Evolutionary conservation across 179 eudicot genomes (phyloP).

Genomic region (Camellia oleifera): DNA sequence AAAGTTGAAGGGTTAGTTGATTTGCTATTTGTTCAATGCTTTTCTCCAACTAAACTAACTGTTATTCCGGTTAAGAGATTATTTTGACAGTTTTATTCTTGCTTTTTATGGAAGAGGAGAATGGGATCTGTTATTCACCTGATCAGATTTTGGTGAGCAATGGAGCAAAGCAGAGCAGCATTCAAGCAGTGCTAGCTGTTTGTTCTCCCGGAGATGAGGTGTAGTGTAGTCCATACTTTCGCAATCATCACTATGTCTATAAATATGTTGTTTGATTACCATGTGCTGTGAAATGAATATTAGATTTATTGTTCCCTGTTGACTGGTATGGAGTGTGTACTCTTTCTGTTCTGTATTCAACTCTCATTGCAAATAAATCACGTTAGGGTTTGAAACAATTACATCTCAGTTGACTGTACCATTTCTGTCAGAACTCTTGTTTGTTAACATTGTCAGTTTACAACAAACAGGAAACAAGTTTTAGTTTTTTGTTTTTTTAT

Average conservation of each 20-base stretch:
- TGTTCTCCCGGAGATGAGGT: conserved; percentile 99
- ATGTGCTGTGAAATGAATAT: neutral
- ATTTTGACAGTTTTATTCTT: conserved; percentile 2
- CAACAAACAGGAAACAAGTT: no score
- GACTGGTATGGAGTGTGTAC: neutral
- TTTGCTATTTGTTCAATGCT: neutral
- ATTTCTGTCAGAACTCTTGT: neutral
- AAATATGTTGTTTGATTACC: conserved; percentile 3
- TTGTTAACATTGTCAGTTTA: no score
- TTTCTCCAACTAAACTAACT: neutral
- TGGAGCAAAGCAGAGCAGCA: conserved; percentile 82
- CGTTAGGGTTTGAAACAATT: neutral
- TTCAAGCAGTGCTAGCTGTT: conserved; percentile 87
- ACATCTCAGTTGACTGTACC: neutral
- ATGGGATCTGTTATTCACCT: conserved; percentile 65
- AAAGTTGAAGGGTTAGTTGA: conserved; percentile 62
- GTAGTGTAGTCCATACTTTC: conserved; percentile 3
- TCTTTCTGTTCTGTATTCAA: neutral
- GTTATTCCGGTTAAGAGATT: neutral
- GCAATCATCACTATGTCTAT: neutral
- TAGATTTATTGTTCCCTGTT: neutral
- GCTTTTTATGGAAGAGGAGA: conserved; percentile 67
- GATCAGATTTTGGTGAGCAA: conserved; percentile 83
- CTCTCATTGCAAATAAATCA: neutral
- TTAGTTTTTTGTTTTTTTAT: no score